phyloP scores from a whole-genome alignment of 352 stramenopile genomes.

The Phytophthora niederhauseri region DNA sequence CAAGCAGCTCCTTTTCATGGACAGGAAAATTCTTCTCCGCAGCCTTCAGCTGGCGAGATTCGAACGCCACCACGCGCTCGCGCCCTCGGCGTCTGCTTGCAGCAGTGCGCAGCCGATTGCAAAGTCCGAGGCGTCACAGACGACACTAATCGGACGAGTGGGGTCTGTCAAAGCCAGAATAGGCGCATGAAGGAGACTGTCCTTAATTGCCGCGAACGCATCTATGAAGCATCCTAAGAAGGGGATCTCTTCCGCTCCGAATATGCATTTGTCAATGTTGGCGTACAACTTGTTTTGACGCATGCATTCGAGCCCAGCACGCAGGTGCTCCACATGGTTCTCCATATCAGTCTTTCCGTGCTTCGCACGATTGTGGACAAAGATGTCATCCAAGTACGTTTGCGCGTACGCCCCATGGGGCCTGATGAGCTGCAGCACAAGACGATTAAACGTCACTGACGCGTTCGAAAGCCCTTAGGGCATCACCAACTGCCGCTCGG shows the following conservation, averaged over 20 bases:
- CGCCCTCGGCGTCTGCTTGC: background rate
- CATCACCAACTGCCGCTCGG: constrained; percentile 31
- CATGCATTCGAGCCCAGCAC: background rate
- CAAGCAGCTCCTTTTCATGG: no score
- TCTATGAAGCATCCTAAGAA: no score
- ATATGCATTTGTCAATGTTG: no score
- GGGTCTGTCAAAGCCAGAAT: no score
- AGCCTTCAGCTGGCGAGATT: no score
- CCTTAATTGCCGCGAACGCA: no score
- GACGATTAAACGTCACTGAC: constrained; percentile 43
- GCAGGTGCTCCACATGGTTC: background rate
- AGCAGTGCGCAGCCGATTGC: background rate
- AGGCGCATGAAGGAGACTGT: no score
- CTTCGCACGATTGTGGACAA: background rate
- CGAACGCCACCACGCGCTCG: background rate
- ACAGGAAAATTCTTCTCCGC: no score
- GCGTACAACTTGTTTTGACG: background rate
- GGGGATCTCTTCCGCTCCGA: no score
- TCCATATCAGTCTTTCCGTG: background rate
- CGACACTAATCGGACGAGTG: background rate
- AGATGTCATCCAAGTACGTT: background rate
- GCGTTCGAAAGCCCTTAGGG: constrained; percentile 35
- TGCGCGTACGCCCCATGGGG: background rate
- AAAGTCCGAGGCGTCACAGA: background rate
- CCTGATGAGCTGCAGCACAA: constrained; percentile 29